phyloP scores from a whole-genome alignment of 306 rosid genomes.

The Rosa lucieae region DNA sequence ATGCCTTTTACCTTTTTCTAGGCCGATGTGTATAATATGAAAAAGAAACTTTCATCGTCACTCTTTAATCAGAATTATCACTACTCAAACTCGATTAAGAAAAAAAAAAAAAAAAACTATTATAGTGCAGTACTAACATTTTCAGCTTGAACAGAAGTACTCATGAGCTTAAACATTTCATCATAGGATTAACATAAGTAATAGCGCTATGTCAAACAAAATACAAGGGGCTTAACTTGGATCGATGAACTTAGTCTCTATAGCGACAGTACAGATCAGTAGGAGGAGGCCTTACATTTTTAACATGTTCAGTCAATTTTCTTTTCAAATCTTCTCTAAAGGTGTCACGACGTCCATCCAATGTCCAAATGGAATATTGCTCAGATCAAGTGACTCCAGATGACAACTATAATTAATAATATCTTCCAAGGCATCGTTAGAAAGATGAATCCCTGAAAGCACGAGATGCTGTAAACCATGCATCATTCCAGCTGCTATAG shows the following conservation, averaged over 20 bases:
- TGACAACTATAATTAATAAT: background rate
- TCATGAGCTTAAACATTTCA: too few species aligned
- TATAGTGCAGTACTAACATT: too few species aligned
- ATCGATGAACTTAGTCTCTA: background rate
- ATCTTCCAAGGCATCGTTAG: background rate
- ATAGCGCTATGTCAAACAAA: too few species aligned
- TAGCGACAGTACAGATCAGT: background rate
- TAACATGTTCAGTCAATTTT: background rate
- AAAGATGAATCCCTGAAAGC: background rate
- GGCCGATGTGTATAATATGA: background rate
- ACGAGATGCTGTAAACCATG: background rate
- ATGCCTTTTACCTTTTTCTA: background rate
- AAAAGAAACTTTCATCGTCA: too few species aligned
- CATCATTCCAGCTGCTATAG: slow-evolving; percentile 1
- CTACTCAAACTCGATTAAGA: too few species aligned
- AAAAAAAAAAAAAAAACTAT: too few species aligned
- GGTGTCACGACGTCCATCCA: background rate
- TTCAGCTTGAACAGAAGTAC: too few species aligned
- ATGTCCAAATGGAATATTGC: background rate
- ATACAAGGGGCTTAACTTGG: too few species aligned
- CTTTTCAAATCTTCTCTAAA: background rate
- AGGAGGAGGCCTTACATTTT: background rate
- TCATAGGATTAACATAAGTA: too few species aligned
- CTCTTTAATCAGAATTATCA: too few species aligned
- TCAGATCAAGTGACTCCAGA: background rate